Conservation (phyloP, 306 rosid species). For the Fragaria iinumae region DNA sequence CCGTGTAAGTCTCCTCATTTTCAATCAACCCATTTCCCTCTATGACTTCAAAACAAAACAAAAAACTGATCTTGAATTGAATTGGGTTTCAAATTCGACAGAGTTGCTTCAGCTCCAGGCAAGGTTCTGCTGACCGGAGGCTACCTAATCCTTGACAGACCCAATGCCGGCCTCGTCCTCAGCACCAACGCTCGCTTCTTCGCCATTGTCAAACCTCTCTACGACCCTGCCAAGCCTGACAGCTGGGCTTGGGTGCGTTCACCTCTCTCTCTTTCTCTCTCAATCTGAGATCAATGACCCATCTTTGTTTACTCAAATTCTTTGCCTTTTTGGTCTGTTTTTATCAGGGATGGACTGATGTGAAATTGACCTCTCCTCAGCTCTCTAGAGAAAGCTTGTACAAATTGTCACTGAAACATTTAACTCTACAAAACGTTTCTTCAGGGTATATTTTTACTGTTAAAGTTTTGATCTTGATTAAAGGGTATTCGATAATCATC, state of each 20-base stretch:
- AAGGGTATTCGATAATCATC: background rate
- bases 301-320: background rate
- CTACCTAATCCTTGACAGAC: slow-evolving; percentile 72
- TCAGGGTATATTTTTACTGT: slow-evolving; percentile 45
- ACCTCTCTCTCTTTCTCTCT: background rate
- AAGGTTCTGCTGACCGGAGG: slow-evolving; percentile 80
- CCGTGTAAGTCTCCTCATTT: background rate
- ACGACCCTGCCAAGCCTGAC: slow-evolving; percentile 46
- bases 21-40: background rate
- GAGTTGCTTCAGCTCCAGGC: slow-evolving; percentile 84
- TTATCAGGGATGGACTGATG: slow-evolving; percentile 80
- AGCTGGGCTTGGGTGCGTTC: slow-evolving; percentile 69
- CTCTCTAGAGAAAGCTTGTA: slow-evolving; percentile 69
- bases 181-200: slow-evolving; percentile 81
- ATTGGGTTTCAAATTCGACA: slow-evolving; percentile 15
- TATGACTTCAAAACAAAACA: background rate
- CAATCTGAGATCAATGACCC: background rate
- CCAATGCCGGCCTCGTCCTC: slow-evolving; percentile 75
- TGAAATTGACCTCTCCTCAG: slow-evolving; percentile 88
- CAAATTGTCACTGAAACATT: slow-evolving; percentile 60
- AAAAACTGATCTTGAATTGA: background rate
- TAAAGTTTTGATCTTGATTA: background rate
- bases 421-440: slow-evolving; percentile 52
- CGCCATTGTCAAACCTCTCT: slow-evolving; percentile 67
- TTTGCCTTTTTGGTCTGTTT: background rate